Base-by-base conservation (phyloP, 1,139 yeast genomes). In the Hemisphaericaspora xylofermentans region DNA sequence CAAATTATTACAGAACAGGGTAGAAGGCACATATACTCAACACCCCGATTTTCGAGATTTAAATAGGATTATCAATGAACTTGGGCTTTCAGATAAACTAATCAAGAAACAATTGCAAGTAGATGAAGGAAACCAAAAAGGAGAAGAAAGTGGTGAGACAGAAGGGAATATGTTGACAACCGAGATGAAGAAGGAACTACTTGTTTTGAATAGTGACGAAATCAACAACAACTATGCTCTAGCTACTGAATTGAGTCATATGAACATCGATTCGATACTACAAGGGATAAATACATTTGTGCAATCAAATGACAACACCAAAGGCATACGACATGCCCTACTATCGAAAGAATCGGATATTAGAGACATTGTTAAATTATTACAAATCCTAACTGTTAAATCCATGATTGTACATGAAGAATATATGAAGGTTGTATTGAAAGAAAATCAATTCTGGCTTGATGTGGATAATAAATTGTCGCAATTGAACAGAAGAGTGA, bases 341-440 rank as follows among this genome's bases (percentile, higher is more conserved):
- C 7, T 33, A 12, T 18, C 40, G 1, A 46, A 49, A 21, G 41
- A 46, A 33, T 38, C 40, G 2, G 47, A 48, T 19, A 39, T 63
- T 5, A 44, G 47, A 17, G 47, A 48, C 15, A 24, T 63, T 6
- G 42, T 60, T 2, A 40, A 44, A 7, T 40, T 47, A 15, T 57
- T 57, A 39, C 64, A 63, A 33, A 36, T 46, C 25, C 43, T 64
- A 24, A 54, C 59, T 14, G 47, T 61, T 10, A 66, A 66, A 43
- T 62, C 56, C 37, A 56, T 67, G 57, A 43, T 61, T 15, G 55
- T 67, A 7, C 49, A 55, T 13, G 71, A 67, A 41, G 55, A 54
- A 43, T 65, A 59, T 42, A 46, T 58, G 3, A 47, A 47, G 5
- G 31, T 57, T 32, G 43, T 60, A 19, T 34, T 52, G n/a, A 40